These are phyloP conservation scores for Glebionis coronaria DNA, from an alignment of 129 eudicot genomes.

Conservation along the genomic window DNA sequence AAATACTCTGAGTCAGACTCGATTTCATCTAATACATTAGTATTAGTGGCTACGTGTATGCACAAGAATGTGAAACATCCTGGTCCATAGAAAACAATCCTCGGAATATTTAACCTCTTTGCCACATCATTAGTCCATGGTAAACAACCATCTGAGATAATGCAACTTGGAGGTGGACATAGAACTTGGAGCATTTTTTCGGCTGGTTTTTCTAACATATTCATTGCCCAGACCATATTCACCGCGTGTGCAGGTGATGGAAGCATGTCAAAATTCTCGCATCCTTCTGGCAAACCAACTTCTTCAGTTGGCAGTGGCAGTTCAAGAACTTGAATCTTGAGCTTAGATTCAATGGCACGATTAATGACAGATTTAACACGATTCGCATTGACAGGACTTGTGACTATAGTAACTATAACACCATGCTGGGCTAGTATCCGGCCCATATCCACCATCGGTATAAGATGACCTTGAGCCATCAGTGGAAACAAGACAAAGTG, in stretches of 20 bases:
- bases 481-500: slow-evolving; percentile 37
- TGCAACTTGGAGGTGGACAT: slow-evolving; percentile 5
- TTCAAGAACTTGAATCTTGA: slow-evolving; percentile 13
- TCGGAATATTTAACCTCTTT: slow-evolving; percentile 3
- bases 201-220: slow-evolving; percentile 14
- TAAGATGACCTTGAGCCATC: slow-evolving; percentile 37
- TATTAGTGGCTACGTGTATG: not conserved
- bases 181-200: slow-evolving; percentile 1
- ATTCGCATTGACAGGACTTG: slow-evolving; percentile 35
- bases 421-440: slow-evolving; percentile 32
- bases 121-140: slow-evolving; percentile 9
- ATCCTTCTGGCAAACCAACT: slow-evolving; percentile 22
- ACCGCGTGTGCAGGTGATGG: not conserved
- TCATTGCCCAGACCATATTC: not conserved
- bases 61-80: not conserved
- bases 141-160: slow-evolving; percentile 10
- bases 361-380: slow-evolving; percentile 1
- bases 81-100: slow-evolving; percentile 11
- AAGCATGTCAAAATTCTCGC: slow-evolving; percentile 15
- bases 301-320: slow-evolving; percentile 8
- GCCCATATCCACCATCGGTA: slow-evolving; percentile 34
- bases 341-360: slow-evolving; percentile 5
- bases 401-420: slow-evolving; percentile 34
- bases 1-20: slow-evolving; percentile 8
- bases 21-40: not conserved